Conservation (phyloP, 2,329 filamentous ascomycete genomes). For the Aspergillus sp. region DNA sequence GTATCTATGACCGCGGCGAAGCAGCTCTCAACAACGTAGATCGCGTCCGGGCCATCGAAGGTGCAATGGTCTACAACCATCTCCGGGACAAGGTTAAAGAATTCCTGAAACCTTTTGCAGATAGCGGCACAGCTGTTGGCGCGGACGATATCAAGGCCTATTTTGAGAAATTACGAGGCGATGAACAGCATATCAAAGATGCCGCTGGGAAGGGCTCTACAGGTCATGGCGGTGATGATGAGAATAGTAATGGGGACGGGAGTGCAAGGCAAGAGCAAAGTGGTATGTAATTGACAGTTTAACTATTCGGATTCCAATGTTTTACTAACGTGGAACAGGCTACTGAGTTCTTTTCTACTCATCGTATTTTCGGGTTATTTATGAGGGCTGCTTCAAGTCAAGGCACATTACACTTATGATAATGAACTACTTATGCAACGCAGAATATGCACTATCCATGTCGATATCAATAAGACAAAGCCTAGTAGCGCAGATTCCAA, state of each 20-base stretch:
- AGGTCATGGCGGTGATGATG: constrained; percentile 29
- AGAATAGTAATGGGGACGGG: constrained; percentile 28
- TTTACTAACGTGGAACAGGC: constrained; percentile 1
- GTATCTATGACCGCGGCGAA: constrained; percentile 86
- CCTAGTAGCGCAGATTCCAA: too few species aligned
- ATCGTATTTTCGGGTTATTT: background rate
- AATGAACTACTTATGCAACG: background rate
- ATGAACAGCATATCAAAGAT: constrained; percentile 70
- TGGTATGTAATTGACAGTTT: constrained; percentile 33
- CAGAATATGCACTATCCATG: background rate
- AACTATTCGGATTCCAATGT: background rate
- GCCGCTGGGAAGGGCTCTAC: constrained; percentile 56
- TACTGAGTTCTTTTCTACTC: background rate
- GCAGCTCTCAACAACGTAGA: constrained; percentile 89
- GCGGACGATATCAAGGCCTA: constrained; percentile 96
- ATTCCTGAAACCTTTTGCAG: constrained; percentile 90
- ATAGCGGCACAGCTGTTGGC: constrained; percentile 81
- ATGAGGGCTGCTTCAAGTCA: background rate
- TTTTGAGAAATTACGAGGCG: constrained; percentile 90
- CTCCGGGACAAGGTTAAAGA: constrained; percentile 94
- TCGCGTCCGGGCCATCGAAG: constrained; percentile 88
- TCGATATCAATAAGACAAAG: background rate
- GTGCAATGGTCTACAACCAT: constrained; percentile 97
- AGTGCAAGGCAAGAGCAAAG: constrained; percentile 48
- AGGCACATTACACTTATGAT: background rate